These are phyloP conservation scores for Debaryomyces coudertii DNA, from an alignment of 1,139 yeast genomes.

Conservation along the genomic window DNA sequence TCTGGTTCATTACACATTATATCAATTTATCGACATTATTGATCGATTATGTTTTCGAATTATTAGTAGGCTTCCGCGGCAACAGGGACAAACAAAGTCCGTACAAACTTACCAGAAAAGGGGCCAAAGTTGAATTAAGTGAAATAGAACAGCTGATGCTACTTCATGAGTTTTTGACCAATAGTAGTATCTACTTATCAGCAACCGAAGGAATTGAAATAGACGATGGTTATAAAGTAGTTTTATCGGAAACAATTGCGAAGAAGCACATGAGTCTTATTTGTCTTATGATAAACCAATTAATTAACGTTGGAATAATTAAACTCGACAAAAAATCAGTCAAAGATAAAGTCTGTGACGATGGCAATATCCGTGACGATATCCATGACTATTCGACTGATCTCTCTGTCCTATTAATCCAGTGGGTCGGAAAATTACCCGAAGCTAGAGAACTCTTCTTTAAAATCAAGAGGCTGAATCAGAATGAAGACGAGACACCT, in stretches of 20 bases:
- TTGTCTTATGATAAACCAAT: conserved; percentile 61
- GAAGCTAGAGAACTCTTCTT: conserved; percentile 46
- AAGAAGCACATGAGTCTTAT: conserved; percentile 55
- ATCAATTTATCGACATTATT: conserved; percentile 54
- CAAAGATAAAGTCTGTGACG: conserved; percentile 17
- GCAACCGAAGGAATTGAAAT: conserved; percentile 41
- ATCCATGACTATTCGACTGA: conserved; percentile 56
- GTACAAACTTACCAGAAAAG: conserved; percentile 57
- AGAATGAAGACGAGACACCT: conserved; percentile 10
- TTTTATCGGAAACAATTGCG: conserved; percentile 45
- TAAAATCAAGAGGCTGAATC: conserved; percentile 28
- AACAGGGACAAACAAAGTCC: conserved; percentile 27
- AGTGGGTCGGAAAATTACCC: conserved; percentile 58
- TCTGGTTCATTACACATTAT: conserved; percentile 68
- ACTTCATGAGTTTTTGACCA: conserved; percentile 67
- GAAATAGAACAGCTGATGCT: conserved; percentile 65
- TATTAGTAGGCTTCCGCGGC: conserved; percentile 59
- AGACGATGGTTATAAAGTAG: conserved; percentile 38
- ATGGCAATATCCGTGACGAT: conserved; percentile 27
- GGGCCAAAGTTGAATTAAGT: conserved; percentile 48
- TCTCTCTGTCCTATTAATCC: conserved; percentile 57
- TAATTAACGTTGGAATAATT: conserved; percentile 49
- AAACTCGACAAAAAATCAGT: conserved; percentile 30
- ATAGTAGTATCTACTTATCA: conserved; percentile 53
- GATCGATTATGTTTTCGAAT: conserved; percentile 62